Evolutionary conservation across 305 asterid species (phyloP).

Genomic region (Rubia peregrina): DNA sequence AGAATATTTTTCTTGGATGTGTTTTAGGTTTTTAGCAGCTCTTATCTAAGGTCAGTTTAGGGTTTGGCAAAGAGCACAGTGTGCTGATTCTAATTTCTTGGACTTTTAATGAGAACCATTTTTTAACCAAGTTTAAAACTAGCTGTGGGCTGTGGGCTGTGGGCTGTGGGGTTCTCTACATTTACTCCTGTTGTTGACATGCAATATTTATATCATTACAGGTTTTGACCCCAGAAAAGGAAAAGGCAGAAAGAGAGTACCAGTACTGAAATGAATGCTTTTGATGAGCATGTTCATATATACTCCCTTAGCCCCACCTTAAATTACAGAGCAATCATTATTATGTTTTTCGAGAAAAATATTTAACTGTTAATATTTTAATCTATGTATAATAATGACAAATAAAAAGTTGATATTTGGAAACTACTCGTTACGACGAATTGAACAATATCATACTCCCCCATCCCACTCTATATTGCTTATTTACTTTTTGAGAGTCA

Average conservation of each 20-base stretch:
- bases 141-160: not conserved
- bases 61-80: constrained; percentile 9
- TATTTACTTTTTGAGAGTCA: no score
- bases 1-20: not conserved
- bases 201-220: constrained; percentile 16
- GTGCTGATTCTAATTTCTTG: not conserved
- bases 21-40: not conserved
- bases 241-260: constrained; percentile 3
- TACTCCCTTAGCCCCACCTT: no score
- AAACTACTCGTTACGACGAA: no score
- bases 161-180: constrained; percentile 14
- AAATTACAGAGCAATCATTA: no score
- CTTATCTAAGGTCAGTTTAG: not conserved
- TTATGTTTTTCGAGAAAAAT: no score
- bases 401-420: no score
- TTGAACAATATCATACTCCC: no score
- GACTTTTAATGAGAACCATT: not conserved
- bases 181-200: constrained; percentile 13
- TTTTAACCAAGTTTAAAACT: not conserved
- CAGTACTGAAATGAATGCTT: no score
- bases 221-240: constrained; percentile 15
- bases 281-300: constrained; percentile 6
- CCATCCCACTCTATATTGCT: no score
- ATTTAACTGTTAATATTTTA: no score
- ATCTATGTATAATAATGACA: no score